These are phyloP conservation scores for Musa acuminata DNA, from an alignment of 176 grass and related monocot species.

Conservation along the genomic window DNA sequence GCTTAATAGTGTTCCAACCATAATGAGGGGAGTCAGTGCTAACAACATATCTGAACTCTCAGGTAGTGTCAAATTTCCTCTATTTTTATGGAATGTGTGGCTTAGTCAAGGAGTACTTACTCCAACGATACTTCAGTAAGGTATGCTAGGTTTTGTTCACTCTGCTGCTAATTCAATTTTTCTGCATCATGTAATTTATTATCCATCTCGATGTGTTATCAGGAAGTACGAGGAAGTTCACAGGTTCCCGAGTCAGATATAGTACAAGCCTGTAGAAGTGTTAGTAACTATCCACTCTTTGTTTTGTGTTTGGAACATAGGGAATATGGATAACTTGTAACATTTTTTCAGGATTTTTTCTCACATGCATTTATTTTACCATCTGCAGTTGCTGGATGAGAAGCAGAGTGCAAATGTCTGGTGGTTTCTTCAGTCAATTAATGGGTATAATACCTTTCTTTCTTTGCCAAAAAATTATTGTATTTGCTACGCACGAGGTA, in stretches of 20 bases:
- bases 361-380: constrained; percentile 3
- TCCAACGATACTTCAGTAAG: constrained; percentile 98
- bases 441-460: constrained; percentile 32
- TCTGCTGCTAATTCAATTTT: constrained; percentile 12
- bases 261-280: constrained; percentile 86
- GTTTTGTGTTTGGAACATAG: neutral
- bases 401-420: constrained; percentile 78
- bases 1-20: neutral
- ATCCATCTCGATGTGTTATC: constrained; percentile 21
- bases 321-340: neutral
- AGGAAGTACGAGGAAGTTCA: constrained; percentile 86
- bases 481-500: neutral
- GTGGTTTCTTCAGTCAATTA: constrained; percentile 84
- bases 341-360: neutral
- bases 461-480: constrained; percentile 7
- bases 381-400: constrained; percentile 74
- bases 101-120: constrained; percentile 73
- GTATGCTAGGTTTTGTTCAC: constrained; percentile 24
- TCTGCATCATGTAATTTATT: constrained; percentile 14
- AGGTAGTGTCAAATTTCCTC: constrained; percentile 90
- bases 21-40: neutral
- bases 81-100: constrained; percentile 98
- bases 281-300: constrained; percentile 24
- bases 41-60: constrained; percentile 4
- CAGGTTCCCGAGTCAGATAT: constrained; percentile 89